phyloP scores from a whole-genome alignment of 169 alveolate genomes.

The Sarcocystis neurona region DNA sequence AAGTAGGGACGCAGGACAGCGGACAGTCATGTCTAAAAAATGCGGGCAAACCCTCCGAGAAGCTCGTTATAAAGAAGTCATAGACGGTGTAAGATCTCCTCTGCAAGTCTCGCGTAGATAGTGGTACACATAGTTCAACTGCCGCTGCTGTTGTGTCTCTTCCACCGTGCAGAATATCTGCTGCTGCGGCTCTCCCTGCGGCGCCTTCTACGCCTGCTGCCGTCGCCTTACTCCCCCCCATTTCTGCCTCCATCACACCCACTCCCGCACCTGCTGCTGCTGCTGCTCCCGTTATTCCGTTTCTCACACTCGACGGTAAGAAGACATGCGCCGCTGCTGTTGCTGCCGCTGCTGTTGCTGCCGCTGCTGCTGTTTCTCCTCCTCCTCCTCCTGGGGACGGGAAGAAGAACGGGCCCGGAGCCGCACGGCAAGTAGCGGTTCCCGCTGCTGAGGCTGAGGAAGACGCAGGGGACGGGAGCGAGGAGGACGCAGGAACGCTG shows the following conservation, averaged over 20 bases:
- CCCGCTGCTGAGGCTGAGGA: neutral
- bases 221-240: neutral
- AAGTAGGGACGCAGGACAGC: slow-evolving; percentile 37
- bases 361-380: neutral
- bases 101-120: slow-evolving; percentile 27
- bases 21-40: slow-evolving; percentile 40
- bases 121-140: neutral
- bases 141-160: neutral
- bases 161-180: neutral
- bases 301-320: neutral
- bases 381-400: neutral
- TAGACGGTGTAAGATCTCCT: slow-evolving; percentile 52
- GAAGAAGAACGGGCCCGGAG: neutral
- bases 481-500: neutral
- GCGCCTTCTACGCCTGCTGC: neutral
- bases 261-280: neutral
- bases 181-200: neutral
- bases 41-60: slow-evolving; percentile 41
- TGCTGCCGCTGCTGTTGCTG: slow-evolving; percentile 21
- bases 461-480: neutral
- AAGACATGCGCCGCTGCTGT: neutral
- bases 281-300: neutral
- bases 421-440: slow-evolving; percentile 5
- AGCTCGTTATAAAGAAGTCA: slow-evolving; percentile 32
- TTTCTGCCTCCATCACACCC: neutral